Conservation (phyloP, 345 rosid species). For the Brassica carinata region DNA sequence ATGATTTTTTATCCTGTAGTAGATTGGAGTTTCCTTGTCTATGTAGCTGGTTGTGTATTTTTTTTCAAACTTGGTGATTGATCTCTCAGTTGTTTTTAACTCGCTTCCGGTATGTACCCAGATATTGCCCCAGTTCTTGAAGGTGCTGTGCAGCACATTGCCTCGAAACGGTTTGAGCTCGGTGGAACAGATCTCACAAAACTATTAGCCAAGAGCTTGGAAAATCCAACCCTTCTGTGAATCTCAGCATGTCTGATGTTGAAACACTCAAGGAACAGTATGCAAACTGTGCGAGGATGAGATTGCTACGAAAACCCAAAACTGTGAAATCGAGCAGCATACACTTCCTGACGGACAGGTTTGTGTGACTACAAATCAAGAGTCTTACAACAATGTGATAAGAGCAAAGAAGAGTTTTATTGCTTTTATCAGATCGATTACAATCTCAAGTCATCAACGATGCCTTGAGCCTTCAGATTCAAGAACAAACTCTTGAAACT, state of each 20-base stretch:
- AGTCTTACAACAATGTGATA: slow-evolving; percentile 12
- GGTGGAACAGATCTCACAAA: slow-evolving; percentile 88
- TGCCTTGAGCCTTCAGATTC: no score
- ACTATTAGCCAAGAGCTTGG: slow-evolving; percentile 76
- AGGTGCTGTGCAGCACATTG: slow-evolving; percentile 99
- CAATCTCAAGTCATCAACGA: no score
- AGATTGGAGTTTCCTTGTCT: slow-evolving; percentile 4
- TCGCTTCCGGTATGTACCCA: slow-evolving; percentile 39
- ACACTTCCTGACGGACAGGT: slow-evolving; percentile 99
- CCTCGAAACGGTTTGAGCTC: slow-evolving; percentile 88
- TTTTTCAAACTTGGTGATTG: slow-evolving; percentile 3
- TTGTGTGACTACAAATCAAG: slow-evolving; percentile 31
- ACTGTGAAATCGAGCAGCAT: slow-evolving; percentile 69
- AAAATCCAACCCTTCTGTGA: slow-evolving; percentile 72
- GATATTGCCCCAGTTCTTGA: slow-evolving; percentile 98
- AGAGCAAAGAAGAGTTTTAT: no score
- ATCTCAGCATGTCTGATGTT: slow-evolving; percentile 64
- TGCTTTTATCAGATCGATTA: no score
- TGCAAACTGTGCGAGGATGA: slow-evolving; percentile 85
- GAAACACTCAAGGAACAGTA: slow-evolving; percentile 81
- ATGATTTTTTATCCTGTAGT: background rate
- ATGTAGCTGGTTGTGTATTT: slow-evolving; percentile 3
- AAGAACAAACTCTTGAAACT: no score
- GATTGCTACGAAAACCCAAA: slow-evolving; percentile 62
- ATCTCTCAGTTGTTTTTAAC: slow-evolving; percentile 18